Base-by-base conservation (phyloP, 2,329 filamentous ascomycete genomes). In the Aspergillus sp. region DNA sequence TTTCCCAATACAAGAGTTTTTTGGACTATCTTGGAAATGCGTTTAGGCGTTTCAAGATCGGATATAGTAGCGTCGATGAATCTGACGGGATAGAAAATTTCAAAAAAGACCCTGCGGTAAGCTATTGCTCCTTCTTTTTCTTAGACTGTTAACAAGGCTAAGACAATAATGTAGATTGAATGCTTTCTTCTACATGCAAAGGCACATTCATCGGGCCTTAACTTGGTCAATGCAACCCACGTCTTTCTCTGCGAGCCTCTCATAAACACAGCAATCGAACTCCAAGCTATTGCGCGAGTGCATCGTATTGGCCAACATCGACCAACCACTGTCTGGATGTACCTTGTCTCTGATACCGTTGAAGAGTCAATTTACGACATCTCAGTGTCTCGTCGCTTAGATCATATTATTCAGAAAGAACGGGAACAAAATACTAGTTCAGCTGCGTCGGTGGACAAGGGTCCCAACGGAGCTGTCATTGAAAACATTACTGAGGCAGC, bases 211-310 rank as follows among this genome's bases (percentile, higher is more conserved):
- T 93, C 90, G 1, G 95, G 95, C 0, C 80, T 99, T 31, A 98
- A 96, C 61, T 83, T 99, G 0, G 89, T 96, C 63, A 93, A 96
- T 67, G 95, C 93, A 4, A 96, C 87, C 48, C 92, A 98, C 70
- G 92, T 98, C 1, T 96, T 98, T 69, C 83, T 99, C 4, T 96
- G 92, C 72, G 95, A 99, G 70, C 95, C 95, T 2, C 80, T 98
- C 3, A 86, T 98, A 65, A 96, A 98, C 70, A 93, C 93, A 0
- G 92, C 93, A 0, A 86, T 99, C 15, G 95, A 98, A 74, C 82
- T 98, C 9, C 95, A 99, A 73, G 93, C 93, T 14, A 96, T 98
- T 68, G 93, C 93, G 1, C 89, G 95, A 56, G 93, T 99, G 1
- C 92, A 99, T 71, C 86, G 95, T 37, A 99, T 99, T 62, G 95